Conservation (phyloP, 768 basidiomycete species). For the Podaxis rugospora region DNA sequence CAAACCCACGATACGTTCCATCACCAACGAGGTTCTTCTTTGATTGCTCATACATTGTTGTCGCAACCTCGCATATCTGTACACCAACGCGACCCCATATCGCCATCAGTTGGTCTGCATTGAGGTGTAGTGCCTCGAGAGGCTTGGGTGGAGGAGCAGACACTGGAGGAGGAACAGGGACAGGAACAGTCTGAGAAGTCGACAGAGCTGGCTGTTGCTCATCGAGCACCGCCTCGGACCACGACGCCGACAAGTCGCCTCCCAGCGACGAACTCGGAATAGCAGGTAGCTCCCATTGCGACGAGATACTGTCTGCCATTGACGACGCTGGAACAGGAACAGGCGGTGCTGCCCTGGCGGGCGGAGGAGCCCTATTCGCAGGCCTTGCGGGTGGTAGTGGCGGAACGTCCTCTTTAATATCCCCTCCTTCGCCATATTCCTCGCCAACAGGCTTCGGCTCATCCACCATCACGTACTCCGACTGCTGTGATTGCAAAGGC, state of each 20-base stretch:
- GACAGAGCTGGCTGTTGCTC: slow-evolving; percentile 10
- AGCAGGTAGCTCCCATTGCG: slow-evolving; percentile 64
- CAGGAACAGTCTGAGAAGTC: slow-evolving; percentile 14
- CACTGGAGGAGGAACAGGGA: slow-evolving; percentile 10
- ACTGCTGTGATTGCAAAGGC: slow-evolving; percentile 26
- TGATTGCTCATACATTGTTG: slow-evolving; percentile 64
- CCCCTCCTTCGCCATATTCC: slow-evolving; percentile 30
- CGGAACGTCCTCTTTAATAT: slow-evolving; percentile 24
- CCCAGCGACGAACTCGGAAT: slow-evolving; percentile 47
- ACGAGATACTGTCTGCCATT: slow-evolving; percentile 33
- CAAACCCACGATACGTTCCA: slow-evolving; percentile 78
- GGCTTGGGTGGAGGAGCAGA: slow-evolving; percentile 3
- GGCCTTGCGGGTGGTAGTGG: slow-evolving; percentile 48
- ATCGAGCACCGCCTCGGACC: slow-evolving; percentile 43
- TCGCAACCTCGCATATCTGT: slow-evolving; percentile 68
- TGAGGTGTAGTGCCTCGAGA: slow-evolving; percentile 31
- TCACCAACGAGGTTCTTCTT: slow-evolving; percentile 79
- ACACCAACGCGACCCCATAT: slow-evolving; percentile 75
- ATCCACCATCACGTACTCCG: slow-evolving; percentile 65
- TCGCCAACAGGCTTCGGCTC: slow-evolving; percentile 31
- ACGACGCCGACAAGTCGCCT: slow-evolving; percentile 52
- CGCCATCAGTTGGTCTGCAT: slow-evolving; percentile 63
- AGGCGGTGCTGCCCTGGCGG: slow-evolving; percentile 25
- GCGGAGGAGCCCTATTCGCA: slow-evolving; percentile 34
- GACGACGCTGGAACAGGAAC: slow-evolving; percentile 19